Percentiles rank a stretch among this genome's conserved stretches.
Evolutionary conservation across 805 yeast genomes (phyloP).

Genomic region (Metschnikowia henanensis): DNA sequence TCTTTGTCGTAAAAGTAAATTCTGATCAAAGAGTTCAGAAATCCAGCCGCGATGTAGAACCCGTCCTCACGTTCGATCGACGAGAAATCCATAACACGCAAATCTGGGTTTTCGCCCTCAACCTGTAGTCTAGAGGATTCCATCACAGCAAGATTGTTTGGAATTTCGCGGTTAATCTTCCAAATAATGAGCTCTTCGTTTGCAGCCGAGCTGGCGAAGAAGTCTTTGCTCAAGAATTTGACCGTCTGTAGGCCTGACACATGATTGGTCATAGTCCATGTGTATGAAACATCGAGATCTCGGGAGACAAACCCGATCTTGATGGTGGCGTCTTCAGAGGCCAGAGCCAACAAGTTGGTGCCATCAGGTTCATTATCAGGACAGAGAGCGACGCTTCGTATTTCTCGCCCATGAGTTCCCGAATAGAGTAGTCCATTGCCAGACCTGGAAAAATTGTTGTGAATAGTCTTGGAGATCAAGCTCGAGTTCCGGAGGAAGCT

Average conservation of each 20-base stretch:
- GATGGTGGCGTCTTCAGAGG: constrained; percentile 86
- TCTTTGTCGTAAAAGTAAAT: constrained; percentile 54
- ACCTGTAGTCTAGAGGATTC: constrained; percentile 57
- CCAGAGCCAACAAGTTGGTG: constrained; percentile 59
- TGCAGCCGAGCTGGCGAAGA: constrained; percentile 61
- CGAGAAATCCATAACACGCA: constrained; percentile 85
- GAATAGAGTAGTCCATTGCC: constrained; percentile 34
- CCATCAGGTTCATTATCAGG: constrained; percentile 28
- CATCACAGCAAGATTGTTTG: constrained; percentile 44
- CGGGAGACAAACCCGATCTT: constrained; percentile 47
- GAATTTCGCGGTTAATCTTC: constrained; percentile 48
- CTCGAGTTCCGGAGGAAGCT: constrained; percentile 56
- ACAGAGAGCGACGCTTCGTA: constrained; percentile 69
- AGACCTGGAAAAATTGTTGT: constrained; percentile 18
- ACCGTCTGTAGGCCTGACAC: constrained; percentile 86
- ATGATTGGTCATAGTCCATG: constrained; percentile 74
- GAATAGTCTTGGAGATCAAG: constrained; percentile 36
- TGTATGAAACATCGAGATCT: constrained; percentile 45
- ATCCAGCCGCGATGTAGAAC: constrained; percentile 64
- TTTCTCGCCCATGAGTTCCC: constrained; percentile 92
- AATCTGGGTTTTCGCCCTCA: constrained; percentile 63
- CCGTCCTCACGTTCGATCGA: constrained; percentile 43
- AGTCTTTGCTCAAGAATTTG: constrained; percentile 53
- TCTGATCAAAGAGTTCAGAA: constrained; percentile 80
- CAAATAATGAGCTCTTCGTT: constrained; percentile 88